Evolutionary conservation across 31 red algal genomes (phyloP), one percentile per base, ranked within the genome.

Genomic region (Odonthalia washingtoniensis): DNA sequence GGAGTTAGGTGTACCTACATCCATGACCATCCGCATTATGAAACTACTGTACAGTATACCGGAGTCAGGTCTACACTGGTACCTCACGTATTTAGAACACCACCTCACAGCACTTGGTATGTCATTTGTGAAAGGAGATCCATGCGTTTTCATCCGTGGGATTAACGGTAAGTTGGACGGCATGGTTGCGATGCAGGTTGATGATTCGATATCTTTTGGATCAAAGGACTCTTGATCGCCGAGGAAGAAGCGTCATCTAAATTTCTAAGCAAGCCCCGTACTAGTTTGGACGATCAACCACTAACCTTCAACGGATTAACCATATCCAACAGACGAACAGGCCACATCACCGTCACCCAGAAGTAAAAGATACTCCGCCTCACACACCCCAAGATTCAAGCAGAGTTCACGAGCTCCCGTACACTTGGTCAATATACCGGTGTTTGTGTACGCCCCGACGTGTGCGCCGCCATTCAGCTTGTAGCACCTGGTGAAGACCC

Each of bases 1-100:
- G 2, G 73, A 87, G 61, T 62, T 87, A 33, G 40, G 46, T 40
- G 75, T 2, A 33, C 28, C 43, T 39, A 76, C 5, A 60, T 46
- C 16, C 24, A 78, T 17, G 84, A 76, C 32, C 83, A 67, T 4
- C 34, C 74, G 4, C 74, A 86, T 37, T 70, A 72, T 18, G 43
- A 77, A 65, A 44, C 72, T 6, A 53, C 75, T 37, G n/a, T n/a
- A n/a, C n/a, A n/a, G n/a, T n/a, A n/a, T n/a, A n/a, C n/a, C n/a
- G n/a, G n/a, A n/a, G n/a, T 65, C 46, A 26, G 84, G 84, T 18
- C 72, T 87, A 27, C 66, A 72, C n/a, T 87, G 53, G 84, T 87
- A 65, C 26, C 12, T 45, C 4, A 87, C 84, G 28, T 75, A 86
- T 52, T 36, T 63, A 24, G 42, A 30, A 1, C 84, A 87, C 72